Percentiles rank a stretch among this genome's conserved stretches.
Conservation (phyloP, 2,329 filamentous ascomycete species). For the Curvularia lunata region DNA sequence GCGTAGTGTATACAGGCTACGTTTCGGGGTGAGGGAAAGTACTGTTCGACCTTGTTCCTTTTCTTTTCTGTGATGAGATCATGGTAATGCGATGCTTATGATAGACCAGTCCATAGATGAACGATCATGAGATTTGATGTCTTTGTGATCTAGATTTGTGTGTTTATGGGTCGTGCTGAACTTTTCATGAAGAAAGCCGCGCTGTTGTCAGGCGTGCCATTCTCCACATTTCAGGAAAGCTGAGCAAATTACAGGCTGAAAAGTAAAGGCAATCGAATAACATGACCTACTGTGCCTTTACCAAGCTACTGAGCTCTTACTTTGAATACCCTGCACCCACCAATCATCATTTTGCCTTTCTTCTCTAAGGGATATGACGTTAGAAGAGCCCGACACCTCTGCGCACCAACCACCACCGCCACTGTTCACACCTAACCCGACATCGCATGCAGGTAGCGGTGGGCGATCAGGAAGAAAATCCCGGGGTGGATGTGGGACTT, state of each 20-base stretch:
- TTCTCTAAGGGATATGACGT: too few species aligned
- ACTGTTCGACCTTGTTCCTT: constrained; percentile 9
- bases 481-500: constrained; percentile 12
- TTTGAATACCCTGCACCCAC: background rate
- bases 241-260: background rate
- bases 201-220: background rate
- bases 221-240: background rate
- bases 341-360: background rate
- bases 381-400: background rate
- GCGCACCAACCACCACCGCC: background rate
- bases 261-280: background rate
- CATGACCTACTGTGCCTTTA: background rate
- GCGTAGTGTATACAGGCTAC: constrained; percentile 17
- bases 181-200: background rate
- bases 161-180: background rate
- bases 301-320: background rate
- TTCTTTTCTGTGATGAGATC: constrained; percentile 22
- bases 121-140: constrained; percentile 20
- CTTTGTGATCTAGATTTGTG: background rate
- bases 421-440: too few species aligned
- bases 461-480: constrained; percentile 7
- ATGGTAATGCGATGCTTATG: constrained; percentile 39
- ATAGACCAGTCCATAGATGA: constrained; percentile 39
- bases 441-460: background rate
- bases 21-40: constrained; percentile 15